phyloP scores from a whole-genome alignment of 2,329 filamentous ascomycete species.

The Phoma herbarum region DNA sequence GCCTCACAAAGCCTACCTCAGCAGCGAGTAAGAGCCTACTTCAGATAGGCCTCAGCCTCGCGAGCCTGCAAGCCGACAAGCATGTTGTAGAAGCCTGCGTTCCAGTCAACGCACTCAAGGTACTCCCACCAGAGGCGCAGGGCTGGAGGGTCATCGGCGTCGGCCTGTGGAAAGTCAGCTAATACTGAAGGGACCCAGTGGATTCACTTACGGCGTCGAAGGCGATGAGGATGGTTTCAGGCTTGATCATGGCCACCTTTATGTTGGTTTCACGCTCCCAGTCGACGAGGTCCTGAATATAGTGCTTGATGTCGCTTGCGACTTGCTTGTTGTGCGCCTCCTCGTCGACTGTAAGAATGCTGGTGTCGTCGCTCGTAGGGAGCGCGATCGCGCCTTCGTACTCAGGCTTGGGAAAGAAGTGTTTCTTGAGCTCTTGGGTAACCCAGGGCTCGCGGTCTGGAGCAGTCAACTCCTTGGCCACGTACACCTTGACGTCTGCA shows the following conservation, averaged over 20 bases:
- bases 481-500: slow-evolving; percentile 49
- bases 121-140: slow-evolving; percentile 60
- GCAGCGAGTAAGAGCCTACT: neutral
- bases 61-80: slow-evolving; percentile 44
- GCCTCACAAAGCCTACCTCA: neutral
- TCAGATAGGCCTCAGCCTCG: neutral
- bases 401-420: slow-evolving; percentile 54
- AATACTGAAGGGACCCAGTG: neutral
- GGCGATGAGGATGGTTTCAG: slow-evolving; percentile 50
- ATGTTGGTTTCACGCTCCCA: slow-evolving; percentile 54
- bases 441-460: slow-evolving; percentile 53
- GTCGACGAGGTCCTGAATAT: slow-evolving; percentile 45
- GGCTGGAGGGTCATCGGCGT: slow-evolving; percentile 52
- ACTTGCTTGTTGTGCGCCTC: slow-evolving; percentile 38
- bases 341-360: slow-evolving; percentile 29
- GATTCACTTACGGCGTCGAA: slow-evolving; percentile 48
- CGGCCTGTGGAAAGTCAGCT: slow-evolving; percentile 35
- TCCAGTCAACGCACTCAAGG: slow-evolving; percentile 55
- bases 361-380: slow-evolving; percentile 24
- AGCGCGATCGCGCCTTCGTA: slow-evolving; percentile 50
- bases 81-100: slow-evolving; percentile 53
- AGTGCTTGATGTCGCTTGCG: slow-evolving; percentile 42
- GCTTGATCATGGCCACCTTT: slow-evolving; percentile 48
- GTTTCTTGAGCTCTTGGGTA: slow-evolving; percentile 50
- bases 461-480: slow-evolving; percentile 52